Evolutionary conservation across 169 alveolate species (phyloP), one percentile per base, ranked within the genome.

Genomic region (Plasmodium gonderi): DNA sequence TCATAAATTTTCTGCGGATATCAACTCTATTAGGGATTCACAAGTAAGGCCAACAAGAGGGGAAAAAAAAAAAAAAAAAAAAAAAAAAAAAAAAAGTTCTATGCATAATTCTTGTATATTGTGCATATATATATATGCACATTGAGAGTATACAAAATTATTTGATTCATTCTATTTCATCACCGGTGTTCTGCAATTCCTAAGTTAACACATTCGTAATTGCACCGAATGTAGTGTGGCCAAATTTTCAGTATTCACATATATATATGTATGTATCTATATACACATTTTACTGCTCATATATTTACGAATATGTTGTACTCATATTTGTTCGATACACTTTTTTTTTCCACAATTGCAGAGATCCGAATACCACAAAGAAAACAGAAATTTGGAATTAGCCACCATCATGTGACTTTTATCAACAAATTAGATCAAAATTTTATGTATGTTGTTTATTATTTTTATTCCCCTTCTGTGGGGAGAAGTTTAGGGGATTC

Each of bases 1-100:
- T n/a, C 68, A 51, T 8, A 83, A 72, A 60, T 45, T 72, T 29
- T 45, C 17, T 2, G 49, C 85, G 0, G 92, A 83, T 72, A 40
- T 83, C 7, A 20, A 1, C 3, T 20, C 80, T 74, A 69, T 68
- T 64, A 17, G 65, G 40, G 76, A 69, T 17, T 40, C 2, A 74
- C 76, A 83, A 80, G 92, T 83, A 75, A 67, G 45, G 78, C 78
- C 78, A 17, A 26, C 14, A 14, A 9, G 38, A 0, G 42, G 2
- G 49, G 40, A 9, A 17, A 26, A 26, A 67, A 26, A 0, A 67
- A 67, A 67, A 72, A 0, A 47, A 78, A 7, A 0, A 0, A 23
- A 11, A 6, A 20, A 12, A n/a, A 44, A 40, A 76, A 72, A 75
- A 76, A 17, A 76, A 7, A 0, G 47, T 38, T 12, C 2, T 14